phyloP scores from a whole-genome alignment of 1,284 basidiomycete species.

The Cutaneotrichosporon sp. region DNA sequence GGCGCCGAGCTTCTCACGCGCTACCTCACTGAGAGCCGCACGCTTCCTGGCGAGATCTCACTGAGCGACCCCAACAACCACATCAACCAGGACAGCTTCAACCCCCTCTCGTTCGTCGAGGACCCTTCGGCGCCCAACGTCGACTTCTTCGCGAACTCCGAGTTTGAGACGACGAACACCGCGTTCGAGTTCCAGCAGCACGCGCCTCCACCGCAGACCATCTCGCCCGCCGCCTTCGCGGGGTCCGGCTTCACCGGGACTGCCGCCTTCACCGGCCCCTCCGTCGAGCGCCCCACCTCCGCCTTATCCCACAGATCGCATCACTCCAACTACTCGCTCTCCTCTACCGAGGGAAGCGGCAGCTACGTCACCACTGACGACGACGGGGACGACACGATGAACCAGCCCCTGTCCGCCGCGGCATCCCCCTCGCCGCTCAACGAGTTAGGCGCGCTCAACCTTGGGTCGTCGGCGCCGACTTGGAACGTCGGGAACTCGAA shows the following conservation, averaged over 20 bases:
- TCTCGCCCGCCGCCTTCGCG: not conserved
- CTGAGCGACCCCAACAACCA: not conserved
- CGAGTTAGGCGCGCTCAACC: constrained; percentile 19
- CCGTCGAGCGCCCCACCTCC: constrained; percentile 16
- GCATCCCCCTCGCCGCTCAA: constrained; percentile 15
- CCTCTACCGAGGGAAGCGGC: constrained; percentile 10
- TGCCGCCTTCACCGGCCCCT: not conserved
- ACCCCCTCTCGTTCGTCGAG: constrained; percentile 22
- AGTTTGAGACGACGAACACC: constrained; percentile 5
- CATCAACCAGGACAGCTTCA: constrained; percentile 15
- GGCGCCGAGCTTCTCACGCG: constrained; percentile 6
- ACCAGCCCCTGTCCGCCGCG: constrained; percentile 13
- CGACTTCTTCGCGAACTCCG: constrained; percentile 12
- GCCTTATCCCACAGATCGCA: constrained; percentile 14
- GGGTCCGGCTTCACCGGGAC: too few species aligned
- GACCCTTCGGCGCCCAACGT: constrained; percentile 11
- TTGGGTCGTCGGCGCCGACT: not conserved
- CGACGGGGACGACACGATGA: constrained; percentile 13
- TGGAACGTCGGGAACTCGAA: not conserved
- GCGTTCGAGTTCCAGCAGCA: not conserved
- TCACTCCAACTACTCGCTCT: constrained; percentile 11
- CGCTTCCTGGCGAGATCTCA: not conserved
- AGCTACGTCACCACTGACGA: constrained; percentile 21
- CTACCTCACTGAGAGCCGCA: constrained; percentile 9
- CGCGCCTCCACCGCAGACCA: not conserved